Evolutionary conservation across 2,329 filamentous ascomycete species (phyloP).

Genomic region (Sporothrix schenckii): DNA sequence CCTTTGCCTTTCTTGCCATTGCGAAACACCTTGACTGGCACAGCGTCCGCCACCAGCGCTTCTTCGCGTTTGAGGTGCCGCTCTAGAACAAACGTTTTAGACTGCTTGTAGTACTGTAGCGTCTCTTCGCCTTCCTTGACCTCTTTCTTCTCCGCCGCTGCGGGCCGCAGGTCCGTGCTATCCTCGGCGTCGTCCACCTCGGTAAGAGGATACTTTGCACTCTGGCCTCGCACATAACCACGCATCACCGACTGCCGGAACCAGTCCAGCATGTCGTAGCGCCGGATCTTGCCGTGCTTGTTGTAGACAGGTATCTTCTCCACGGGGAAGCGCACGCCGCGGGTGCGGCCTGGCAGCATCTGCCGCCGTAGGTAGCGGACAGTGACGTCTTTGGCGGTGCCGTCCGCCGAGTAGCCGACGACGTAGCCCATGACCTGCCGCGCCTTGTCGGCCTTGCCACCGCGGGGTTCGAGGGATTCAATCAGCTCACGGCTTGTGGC

Average conservation of each 20-base stretch:
- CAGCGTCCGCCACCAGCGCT: slow-evolving; percentile 70
- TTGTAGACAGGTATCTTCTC: slow-evolving; percentile 83
- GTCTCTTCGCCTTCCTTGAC: slow-evolving; percentile 77
- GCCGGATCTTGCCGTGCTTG: slow-evolving; percentile 73
- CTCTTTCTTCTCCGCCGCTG: slow-evolving; percentile 72
- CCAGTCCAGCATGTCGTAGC: slow-evolving; percentile 83
- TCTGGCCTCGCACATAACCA: slow-evolving; percentile 61
- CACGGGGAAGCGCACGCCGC: slow-evolving; percentile 74
- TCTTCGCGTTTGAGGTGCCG: slow-evolving; percentile 91
- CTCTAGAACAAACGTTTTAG: slow-evolving; percentile 80
- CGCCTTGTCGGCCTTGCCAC: slow-evolving; percentile 77
- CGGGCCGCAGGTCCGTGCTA: slow-evolving; percentile 71
- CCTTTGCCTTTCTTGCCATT: slow-evolving; percentile 58
- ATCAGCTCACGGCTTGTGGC: slow-evolving; percentile 73
- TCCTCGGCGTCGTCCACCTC: slow-evolving; percentile 80
- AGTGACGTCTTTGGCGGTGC: slow-evolving; percentile 92
- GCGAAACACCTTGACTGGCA: slow-evolving; percentile 73
- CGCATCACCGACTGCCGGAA: slow-evolving; percentile 75
- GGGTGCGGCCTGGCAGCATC: slow-evolving; percentile 84
- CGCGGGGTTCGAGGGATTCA: slow-evolving; percentile 78
- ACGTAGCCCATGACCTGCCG: slow-evolving; percentile 92
- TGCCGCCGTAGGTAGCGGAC: slow-evolving; percentile 84
- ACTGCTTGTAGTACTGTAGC: slow-evolving; percentile 84
- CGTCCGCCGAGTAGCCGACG: slow-evolving; percentile 78
- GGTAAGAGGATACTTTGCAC: slow-evolving; percentile 58